These are phyloP conservation scores for Beauveria sp. DNA, from an alignment of 2,329 filamentous ascomycete species.

Conservation along the genomic window DNA sequence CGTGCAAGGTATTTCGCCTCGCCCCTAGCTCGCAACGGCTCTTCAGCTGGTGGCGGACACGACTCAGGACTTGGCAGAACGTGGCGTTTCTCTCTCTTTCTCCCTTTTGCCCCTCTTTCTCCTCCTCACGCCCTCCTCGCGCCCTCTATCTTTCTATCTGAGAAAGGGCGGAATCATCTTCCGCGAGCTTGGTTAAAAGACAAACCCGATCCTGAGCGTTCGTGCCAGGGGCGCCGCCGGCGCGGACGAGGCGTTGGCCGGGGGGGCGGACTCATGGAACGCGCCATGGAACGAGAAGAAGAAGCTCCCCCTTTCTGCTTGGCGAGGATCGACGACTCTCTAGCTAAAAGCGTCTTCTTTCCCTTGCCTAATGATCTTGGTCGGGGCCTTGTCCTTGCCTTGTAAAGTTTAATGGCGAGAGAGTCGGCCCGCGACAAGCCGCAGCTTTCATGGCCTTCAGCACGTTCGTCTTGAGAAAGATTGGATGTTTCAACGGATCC, in stretches of 20 bases:
- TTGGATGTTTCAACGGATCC: not conserved
- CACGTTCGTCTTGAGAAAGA: not conserved
- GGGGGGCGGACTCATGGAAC: too few species aligned
- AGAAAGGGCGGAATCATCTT: not conserved
- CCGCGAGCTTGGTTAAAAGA: not conserved
- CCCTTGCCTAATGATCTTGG: not conserved
- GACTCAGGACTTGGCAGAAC: not conserved
- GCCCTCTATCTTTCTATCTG: not conserved
- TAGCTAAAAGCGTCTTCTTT: not conserved
- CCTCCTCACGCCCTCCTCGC: not conserved
- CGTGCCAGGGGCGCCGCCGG: not conserved
- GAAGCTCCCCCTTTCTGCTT: not conserved
- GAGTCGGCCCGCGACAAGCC: not conserved
- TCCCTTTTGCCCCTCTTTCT: not conserved
- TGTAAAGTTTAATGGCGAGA: not conserved
- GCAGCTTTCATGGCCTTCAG: not conserved
- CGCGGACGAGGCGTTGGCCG: not conserved
- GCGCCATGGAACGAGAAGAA: not conserved
- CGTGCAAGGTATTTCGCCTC: not conserved
- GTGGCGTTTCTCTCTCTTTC: not conserved
- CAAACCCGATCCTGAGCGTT: conserved; percentile 7
- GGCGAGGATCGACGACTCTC: not conserved
- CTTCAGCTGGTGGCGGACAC: conserved; percentile 5
- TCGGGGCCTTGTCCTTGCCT: not conserved
- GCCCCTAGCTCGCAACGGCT: not conserved